Base-by-base conservation (phyloP, 108 stramenopile genomes). In the Schizochytrium sp. region DNA sequence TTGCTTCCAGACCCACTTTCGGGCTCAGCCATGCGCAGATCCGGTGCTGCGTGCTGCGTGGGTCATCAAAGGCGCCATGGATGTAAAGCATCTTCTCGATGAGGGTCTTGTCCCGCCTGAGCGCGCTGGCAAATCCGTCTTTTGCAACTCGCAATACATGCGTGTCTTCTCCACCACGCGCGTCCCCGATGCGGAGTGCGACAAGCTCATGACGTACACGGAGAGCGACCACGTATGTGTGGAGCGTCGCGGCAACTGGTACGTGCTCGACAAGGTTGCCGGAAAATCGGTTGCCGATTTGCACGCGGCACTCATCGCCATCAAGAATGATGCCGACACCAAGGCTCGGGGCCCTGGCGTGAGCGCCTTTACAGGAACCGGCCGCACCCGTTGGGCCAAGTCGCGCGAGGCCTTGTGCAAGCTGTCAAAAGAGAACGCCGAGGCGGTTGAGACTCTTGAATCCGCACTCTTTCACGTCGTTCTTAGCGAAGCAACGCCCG, bases 211-310 rank as follows among this genome's bases (percentile, higher is more conserved):
- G 76, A 83, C 76, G 25, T 83, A 83, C 28, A 53, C 48, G 28
- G 76, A 83, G 1, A 34, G 18, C 10, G 14, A 23, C 48, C 76
- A 83, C 76, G 51, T 83, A 12, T 83, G 76, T 23, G 76, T 83
- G n/a, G 76, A 83, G 51, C 76, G 76, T 16, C 45, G 76, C 51
- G 76, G 76, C 8, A 21, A 83, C 76, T 83, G 76, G 76, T 83
- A 83, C 51, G 76, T 83, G 19, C 12, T 83, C 76, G 48, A 47
- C 48, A 53, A 83, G 44, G 76, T 23, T 45, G 25, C 12, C 23
- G 76, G 48, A 12, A 21, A 21, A 4, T 83, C 76, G 48, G 76
- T 83, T 55, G 51, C 48, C 19, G 76, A 83, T 3, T 23, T 83
- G 45, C 25, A 83, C 48, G 76, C 19, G 10, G 19, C 12, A 45